phyloP scores from a whole-genome alignment of 352 stramenopile species.

The Phytophthora sojae region DNA sequence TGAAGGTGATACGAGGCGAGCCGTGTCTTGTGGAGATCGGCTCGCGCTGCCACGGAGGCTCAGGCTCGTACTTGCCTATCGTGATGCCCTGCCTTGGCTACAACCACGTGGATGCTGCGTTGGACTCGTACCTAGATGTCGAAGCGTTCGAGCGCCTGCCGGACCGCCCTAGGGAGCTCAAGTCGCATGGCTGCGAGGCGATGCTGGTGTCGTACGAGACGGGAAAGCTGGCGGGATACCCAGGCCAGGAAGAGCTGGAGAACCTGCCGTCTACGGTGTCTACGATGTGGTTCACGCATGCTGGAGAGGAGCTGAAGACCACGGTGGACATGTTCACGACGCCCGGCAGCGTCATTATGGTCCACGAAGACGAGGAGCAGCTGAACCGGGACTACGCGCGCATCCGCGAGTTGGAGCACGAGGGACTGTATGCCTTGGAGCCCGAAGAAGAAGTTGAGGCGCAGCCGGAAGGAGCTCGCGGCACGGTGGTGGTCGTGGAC shows the following conservation, averaged over 20 bases:
- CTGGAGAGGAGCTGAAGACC: conserved; percentile 56
- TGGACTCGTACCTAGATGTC: conserved; percentile 88
- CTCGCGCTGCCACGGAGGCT: conserved; percentile 94
- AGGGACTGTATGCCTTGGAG: conserved; percentile 67
- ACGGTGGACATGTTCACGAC: conserved; percentile 94
- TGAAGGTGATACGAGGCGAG: conserved; percentile 83
- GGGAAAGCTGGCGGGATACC: conserved; percentile 85
- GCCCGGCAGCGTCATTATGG: conserved; percentile 85
- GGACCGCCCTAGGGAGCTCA: conserved; percentile 64
- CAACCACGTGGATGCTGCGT: conserved; percentile 92
- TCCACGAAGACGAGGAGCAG: conserved; percentile 79
- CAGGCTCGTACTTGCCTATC: conserved; percentile 93
- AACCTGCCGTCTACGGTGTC: conserved; percentile 90
- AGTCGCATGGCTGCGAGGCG: conserved; percentile 89
- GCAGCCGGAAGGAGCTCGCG: conserved; percentile 34
- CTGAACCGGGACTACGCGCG: conserved; percentile 84
- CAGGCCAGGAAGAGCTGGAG: conserved; percentile 88
- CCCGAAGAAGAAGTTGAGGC: conserved; percentile 26
- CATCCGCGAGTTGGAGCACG: conserved; percentile 85
- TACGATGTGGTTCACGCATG: conserved; percentile 75
- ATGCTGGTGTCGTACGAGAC: conserved; percentile 92
- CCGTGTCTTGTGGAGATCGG: conserved; percentile 96
- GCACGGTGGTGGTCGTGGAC: conserved; percentile 94
- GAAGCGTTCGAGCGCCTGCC: conserved; percentile 63
- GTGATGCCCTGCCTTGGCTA: conserved; percentile 91